Evolutionary conservation across 768 basidiomycete genomes (phyloP), one percentile per base, ranked within the genome.

Genomic region (Neoboletus subvelutipes): DNA sequence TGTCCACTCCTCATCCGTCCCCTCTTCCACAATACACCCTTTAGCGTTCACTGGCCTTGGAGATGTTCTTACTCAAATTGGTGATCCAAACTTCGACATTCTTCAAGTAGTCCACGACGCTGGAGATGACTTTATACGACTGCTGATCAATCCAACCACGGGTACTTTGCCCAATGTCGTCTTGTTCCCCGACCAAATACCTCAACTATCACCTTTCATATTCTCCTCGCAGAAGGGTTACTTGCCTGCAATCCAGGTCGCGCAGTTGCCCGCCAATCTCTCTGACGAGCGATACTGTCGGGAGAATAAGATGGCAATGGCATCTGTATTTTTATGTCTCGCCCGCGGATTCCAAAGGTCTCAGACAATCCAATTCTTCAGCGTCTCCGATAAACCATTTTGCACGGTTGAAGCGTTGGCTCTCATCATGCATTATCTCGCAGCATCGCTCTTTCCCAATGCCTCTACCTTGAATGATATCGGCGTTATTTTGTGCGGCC

Each of bases 381-480:
- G 59, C 24, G 61, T 66, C 31, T 64, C 65, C 40, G 59, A 58
- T 20, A 71, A 67, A 39, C 62, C 67, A 1, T 64, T 75, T 45
- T 70, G 70, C 24, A 64, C 71, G 11, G 71, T 70, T 24, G 70
- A 75, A 20, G 74, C 76, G 2, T 60, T 81, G 31, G 65, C 75
- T 45, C 72, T 81, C 10, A 51, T 81, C 43, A 68, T 81, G 48
- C 80, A 81, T 59, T 82, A 82, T 63, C 62, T 81, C 26, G 77
- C 80, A 0, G 67, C 80, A 1, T 72, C 78, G 1, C 68, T 80
- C 36, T 70, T 71, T 57, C 79, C 79, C 5, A 74, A 75, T 13
- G 73, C 80, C 2, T 76, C 77, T 29, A 77, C 76, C 24, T 75
- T 77, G 67, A 82, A 82, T 60, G 80, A 82, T 54, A 75, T 80